phyloP scores from a whole-genome alignment of 768 basidiomycete species.

The Cystobasidiopsis lactophilus region DNA sequence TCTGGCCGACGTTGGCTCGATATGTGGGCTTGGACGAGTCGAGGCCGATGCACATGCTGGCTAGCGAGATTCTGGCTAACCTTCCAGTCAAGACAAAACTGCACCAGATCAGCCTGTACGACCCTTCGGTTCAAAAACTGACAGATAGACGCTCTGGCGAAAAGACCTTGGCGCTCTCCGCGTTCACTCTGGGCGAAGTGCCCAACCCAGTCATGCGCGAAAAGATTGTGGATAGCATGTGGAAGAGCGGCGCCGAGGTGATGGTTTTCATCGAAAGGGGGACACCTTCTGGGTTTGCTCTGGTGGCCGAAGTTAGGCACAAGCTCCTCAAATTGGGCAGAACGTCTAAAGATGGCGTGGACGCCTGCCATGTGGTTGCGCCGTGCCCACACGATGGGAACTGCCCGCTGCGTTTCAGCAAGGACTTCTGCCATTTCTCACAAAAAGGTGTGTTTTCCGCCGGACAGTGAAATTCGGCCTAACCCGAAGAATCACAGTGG shows the following conservation, averaged over 20 bases:
- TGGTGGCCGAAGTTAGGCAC: slow-evolving; percentile 55
- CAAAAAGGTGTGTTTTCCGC: slow-evolving; percentile 33
- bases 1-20: slow-evolving; percentile 23
- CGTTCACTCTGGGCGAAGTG: slow-evolving; percentile 63
- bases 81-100: slow-evolving; percentile 12
- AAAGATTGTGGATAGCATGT: slow-evolving; percentile 56
- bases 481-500: slow-evolving; percentile 26
- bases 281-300: slow-evolving; percentile 49
- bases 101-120: slow-evolving; percentile 5
- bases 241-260: slow-evolving; percentile 69
- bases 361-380: slow-evolving; percentile 58
- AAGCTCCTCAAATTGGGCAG: slow-evolving; percentile 34
- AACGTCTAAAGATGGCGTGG: slow-evolving; percentile 22
- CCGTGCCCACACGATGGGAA: slow-evolving; percentile 82
- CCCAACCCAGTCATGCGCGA: slow-evolving; percentile 40
- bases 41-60: slow-evolving; percentile 16
- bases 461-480: background rate
- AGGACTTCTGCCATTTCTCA: slow-evolving; percentile 46
- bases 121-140: background rate
- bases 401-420: slow-evolving; percentile 42
- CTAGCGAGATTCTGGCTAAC: slow-evolving; percentile 13
- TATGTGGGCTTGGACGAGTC: slow-evolving; percentile 52
- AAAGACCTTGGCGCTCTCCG: slow-evolving; percentile 47
- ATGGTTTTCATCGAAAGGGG: slow-evolving; percentile 77
- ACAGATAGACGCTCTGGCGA: slow-evolving; percentile 13